A percentile compares a stretch with the other conserved stretches of the same genome.
Conservation (phyloP, 352 stramenopile genomes). For the Phytophthora chlamydospora region DNA sequence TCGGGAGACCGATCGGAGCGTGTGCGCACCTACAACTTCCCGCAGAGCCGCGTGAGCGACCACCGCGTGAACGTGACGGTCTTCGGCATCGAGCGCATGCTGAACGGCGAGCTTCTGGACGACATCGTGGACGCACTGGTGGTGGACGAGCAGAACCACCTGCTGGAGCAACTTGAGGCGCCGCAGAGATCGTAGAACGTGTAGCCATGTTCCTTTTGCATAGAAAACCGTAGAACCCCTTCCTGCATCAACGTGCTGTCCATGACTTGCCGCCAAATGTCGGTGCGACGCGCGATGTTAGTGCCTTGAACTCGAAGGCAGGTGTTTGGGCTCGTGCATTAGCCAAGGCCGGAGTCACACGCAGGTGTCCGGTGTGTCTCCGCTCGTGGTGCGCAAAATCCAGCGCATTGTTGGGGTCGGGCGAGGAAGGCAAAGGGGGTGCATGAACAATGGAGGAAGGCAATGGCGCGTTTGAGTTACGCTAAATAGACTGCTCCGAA, state of each 20-base stretch:
- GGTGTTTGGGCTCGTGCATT: slow-evolving; percentile 5
- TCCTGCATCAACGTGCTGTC: slow-evolving; percentile 1
- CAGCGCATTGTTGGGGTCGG: slow-evolving; percentile 3
- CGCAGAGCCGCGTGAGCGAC: slow-evolving; percentile 96
- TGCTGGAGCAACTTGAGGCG: slow-evolving; percentile 74
- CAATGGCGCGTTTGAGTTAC: slow-evolving; percentile 23
- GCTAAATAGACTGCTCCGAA: slow-evolving; percentile 29
- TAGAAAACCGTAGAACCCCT: slow-evolving; percentile 14
- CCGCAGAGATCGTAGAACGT: slow-evolving; percentile 19
- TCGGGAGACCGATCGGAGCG: slow-evolving; percentile 97
- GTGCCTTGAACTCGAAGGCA: slow-evolving; percentile 16
- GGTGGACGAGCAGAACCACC: slow-evolving; percentile 78
- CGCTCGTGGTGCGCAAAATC: slow-evolving; percentile 16
- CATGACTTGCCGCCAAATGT: background rate
- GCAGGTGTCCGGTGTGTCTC: slow-evolving; percentile 11
- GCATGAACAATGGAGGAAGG: background rate
- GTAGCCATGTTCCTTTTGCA: slow-evolving; percentile 15
- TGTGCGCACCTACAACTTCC: slow-evolving; percentile 99
- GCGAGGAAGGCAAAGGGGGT: background rate
- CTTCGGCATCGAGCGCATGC: slow-evolving; percentile 90
- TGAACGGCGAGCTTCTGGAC: slow-evolving; percentile 89
- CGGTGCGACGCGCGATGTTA: slow-evolving; percentile 6
- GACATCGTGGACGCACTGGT: slow-evolving; percentile 89
- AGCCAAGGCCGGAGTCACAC: slow-evolving; percentile 5
- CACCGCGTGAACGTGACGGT: slow-evolving; percentile 93